These are phyloP conservation scores for Lasiodiplodia gonubiensis DNA, from an alignment of 2,329 filamentous ascomycete species.

Conservation along the genomic window DNA sequence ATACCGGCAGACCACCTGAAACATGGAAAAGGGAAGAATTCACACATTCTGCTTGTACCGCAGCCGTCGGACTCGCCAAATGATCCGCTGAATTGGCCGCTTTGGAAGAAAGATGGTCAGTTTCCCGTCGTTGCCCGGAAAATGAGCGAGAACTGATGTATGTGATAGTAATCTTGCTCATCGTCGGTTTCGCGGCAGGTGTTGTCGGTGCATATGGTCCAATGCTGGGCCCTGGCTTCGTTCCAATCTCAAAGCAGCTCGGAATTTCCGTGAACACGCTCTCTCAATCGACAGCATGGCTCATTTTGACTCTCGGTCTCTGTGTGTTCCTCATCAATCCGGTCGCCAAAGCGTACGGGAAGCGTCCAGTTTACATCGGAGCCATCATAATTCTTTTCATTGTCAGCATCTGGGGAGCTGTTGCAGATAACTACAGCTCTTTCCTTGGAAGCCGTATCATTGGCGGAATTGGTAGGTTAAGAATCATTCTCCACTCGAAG, in stretches of 20 bases:
- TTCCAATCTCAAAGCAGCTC: constrained; percentile 52
- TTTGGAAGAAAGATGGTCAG: constrained; percentile 75
- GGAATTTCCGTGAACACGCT: constrained; percentile 53
- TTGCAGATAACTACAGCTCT: constrained; percentile 51
- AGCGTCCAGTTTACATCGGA: constrained; percentile 57
- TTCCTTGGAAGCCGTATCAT: constrained; percentile 56
- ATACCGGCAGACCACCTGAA: constrained; percentile 48
- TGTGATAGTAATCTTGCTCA: constrained; percentile 64
- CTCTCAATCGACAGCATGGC: constrained; percentile 55
- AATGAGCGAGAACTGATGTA: background rate
- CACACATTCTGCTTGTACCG: constrained; percentile 43
- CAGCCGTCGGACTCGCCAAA: constrained; percentile 58
- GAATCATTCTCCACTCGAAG: background rate
- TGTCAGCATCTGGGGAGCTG: constrained; percentile 56
- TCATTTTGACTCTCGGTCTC: constrained; percentile 56
- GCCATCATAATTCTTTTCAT: constrained; percentile 56
- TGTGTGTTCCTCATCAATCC: constrained; percentile 59
- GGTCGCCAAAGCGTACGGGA: constrained; percentile 58
- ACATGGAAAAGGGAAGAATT: constrained; percentile 39
- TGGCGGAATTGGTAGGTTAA: constrained; percentile 46
- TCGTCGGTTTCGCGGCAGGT: constrained; percentile 54
- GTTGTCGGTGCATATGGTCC: constrained; percentile 59
- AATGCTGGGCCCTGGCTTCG: constrained; percentile 59
- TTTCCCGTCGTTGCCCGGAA: background rate
- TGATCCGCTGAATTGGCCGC: constrained; percentile 69